Base-by-base conservation (phyloP, 371 early-diverging fungal species). In the Racocetra persica region DNA sequence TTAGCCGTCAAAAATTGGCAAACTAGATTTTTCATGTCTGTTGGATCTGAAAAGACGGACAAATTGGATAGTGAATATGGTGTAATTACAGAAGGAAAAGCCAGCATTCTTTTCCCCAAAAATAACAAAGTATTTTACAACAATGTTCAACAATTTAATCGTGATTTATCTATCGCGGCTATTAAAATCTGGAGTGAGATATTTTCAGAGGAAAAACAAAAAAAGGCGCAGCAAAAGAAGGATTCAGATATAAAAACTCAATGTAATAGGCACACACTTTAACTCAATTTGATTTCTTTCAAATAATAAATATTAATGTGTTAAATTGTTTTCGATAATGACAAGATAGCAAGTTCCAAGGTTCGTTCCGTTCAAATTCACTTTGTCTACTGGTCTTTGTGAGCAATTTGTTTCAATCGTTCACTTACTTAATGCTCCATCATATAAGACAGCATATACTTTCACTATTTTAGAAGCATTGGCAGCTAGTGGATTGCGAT, bases 71-170 rank as follows among this genome's bases (percentile, higher is more conserved):
- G 57, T 36, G 45, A 75, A 3, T 75, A 32, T 16, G 89, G 90
- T 62, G 85, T 90, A 66, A 91, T 95, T 45, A 92, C 90, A 10
- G 96, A 95, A 80, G 96, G 96, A 81, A 86, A 92, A 82, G 97
- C 97, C 1, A 94, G 92, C n/a, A 95, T 98, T 72, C 88, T 95
- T 77, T 95, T 96, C 84, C 95, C 97, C 24, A 93, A 94, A 79
- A 88, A 90, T 73, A 95, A 97, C 84, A 94, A 95, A 82, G 99
- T 99, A 18, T 99, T 99, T 85, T 99, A 99, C 89, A 99, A 99
- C 83, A 98, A 99, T 13, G 98, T 99, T 22, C 98, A 99, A 89
- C 91, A 97, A 86, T 97, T 98, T 86, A 99, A 99, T 87, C 92
- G 99, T 16, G 98, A 98, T 88, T 93, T 99, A 96, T 91, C 92